Evolutionary conservation across 805 yeast genomes (phyloP).

Genomic region (Pachysolen tannophilus): DNA sequence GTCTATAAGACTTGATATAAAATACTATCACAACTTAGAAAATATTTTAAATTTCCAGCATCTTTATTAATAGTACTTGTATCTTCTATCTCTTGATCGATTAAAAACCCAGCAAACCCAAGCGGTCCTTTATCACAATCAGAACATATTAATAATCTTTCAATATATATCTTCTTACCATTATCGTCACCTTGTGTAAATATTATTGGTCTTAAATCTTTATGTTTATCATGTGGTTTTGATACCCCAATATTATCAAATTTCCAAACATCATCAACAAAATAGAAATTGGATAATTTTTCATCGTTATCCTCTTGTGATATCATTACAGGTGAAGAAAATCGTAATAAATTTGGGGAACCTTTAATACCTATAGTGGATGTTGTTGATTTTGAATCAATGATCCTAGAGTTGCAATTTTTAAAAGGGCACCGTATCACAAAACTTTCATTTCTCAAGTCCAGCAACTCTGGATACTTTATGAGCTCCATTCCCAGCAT

Average conservation of each 20-base stretch:
- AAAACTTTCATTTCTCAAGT: neutral
- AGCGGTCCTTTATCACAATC: conserved; percentile 76
- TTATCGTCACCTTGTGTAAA: conserved; percentile 12
- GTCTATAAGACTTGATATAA: conserved; percentile 25
- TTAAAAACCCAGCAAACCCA: conserved; percentile 49
- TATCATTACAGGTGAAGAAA: too few relatives aligned
- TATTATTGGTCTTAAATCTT: neutral
- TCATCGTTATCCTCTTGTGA: conserved; percentile 25
- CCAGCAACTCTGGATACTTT: conserved; percentile 1
- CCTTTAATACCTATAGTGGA: neutral
- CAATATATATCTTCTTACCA: conserved; percentile 22
- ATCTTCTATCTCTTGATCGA: conserved; percentile 15
- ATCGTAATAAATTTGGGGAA: conserved; percentile 17
- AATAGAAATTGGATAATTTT: conserved; percentile 33
- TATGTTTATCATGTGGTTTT: conserved; percentile 22
- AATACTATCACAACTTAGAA: conserved; percentile 38
- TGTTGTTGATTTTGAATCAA: conserved; percentile 1
- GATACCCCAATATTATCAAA: conserved; percentile 78
- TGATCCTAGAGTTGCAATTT: conserved; percentile 5
- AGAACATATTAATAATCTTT: conserved; percentile 56
- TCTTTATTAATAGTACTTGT: conserved; percentile 19
- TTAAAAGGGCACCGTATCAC: conserved; percentile 7
- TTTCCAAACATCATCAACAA: conserved; percentile 60
- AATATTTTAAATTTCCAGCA: conserved; percentile 32
- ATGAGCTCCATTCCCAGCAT: conserved; percentile 3